Conservation (phyloP, 768 basidiomycete genomes). For the Sutorius australiensis region DNA sequence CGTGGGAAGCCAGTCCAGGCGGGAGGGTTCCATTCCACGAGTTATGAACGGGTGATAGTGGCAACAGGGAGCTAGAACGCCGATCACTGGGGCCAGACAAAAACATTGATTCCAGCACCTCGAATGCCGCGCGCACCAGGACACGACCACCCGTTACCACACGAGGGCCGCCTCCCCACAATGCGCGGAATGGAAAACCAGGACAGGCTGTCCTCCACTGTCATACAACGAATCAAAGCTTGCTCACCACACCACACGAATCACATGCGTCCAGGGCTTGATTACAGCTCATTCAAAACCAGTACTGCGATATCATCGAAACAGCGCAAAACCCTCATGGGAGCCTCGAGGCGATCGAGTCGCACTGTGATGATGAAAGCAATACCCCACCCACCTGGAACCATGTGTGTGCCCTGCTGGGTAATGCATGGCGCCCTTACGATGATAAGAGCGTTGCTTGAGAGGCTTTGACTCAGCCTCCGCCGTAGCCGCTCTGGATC, state of each 20-base stretch:
- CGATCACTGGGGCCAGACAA: conserved; percentile 6
- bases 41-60: not conserved
- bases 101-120: not conserved
- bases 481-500: not conserved
- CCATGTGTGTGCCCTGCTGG: not conserved
- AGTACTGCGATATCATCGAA: not conserved
- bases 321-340: conserved; percentile 12
- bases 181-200: not conserved
- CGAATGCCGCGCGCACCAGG: not conserved
- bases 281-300: not conserved
- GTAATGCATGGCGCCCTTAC: not conserved
- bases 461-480: not conserved
- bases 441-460: not conserved
- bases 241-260: not conserved
- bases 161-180: not conserved
- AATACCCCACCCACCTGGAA: conserved; percentile 1
- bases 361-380: not conserved
- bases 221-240: not conserved
- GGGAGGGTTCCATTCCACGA: conserved; percentile 4
- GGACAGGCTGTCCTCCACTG: not conserved
- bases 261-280: not conserved
- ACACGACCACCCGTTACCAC: not conserved
- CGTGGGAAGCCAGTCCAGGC: not conserved
- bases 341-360: conserved; percentile 9
- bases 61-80: not conserved